Base-by-base conservation (phyloP, 2,329 filamentous ascomycete genomes). In the Fusarium nurragi region DNA sequence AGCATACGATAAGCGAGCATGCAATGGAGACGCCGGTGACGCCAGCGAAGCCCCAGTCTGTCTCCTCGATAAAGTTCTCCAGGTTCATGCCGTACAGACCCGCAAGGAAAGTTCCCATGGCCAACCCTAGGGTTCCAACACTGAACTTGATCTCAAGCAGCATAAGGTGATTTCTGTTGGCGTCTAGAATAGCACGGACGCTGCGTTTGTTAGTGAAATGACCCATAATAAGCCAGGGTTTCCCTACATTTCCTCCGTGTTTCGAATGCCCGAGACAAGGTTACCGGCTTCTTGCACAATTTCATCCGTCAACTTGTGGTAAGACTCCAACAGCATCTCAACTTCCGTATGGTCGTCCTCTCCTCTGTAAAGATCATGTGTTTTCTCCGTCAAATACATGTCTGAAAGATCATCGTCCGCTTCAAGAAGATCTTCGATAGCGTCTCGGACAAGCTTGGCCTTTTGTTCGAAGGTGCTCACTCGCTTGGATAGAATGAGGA, bases 51-150 rank as follows among this genome's bases (percentile, higher is more conserved):
- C 94, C 95, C 77, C 92, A 86, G 77, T 92, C 87, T 2, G 91
- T 94, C 75, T 98, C 94, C 80, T 99, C 95, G 71, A 98, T 93
- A 77, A 97, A 98, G 79, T 98, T 98, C 76, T 97, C 96, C 66
- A 99, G 82, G 80, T 99, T 99, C 94, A 98, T 98, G 71, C 95
- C 95, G 83, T 98, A 99, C n/a, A 99, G 88, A n/a, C 94, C 94
- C 10, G 95, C 96, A 71, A 97, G 86, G 75, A 98, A 96, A 46
- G 95, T 97, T 53, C 95, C 95, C 75, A 94, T 93, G 52, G 93
- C 94, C 44, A 98, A 88, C n/a, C 94, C 93, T 6, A 99, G 86
- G 1, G 95, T 98, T 55, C 93, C 92, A 60, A 99, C 94, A 74
- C 91, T 95, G 80, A 98, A 97, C 75, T 97, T 97, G 70, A 99